phyloP scores from a whole-genome alignment of 192 early-diverging fungal species.

The Thamnidium elegans region DNA sequence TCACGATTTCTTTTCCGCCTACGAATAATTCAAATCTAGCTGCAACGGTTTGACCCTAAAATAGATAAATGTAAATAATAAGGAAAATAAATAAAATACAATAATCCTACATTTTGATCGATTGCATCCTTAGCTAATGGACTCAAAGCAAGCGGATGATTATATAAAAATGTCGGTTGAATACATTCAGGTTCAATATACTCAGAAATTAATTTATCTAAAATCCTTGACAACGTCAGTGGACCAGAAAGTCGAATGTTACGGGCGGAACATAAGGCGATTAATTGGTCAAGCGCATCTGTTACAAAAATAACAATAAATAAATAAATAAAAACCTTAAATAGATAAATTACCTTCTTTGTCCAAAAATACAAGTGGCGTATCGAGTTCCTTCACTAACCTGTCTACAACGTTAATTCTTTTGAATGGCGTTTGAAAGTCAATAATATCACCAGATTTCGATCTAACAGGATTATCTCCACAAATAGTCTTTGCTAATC shows the following conservation, averaged over 20 bases:
- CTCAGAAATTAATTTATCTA: slow-evolving; percentile 70
- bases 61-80: background rate
- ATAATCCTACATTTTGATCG: slow-evolving; percentile 11
- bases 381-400: slow-evolving; percentile 40
- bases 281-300: slow-evolving; percentile 35
- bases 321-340: background rate
- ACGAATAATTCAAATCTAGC: slow-evolving; percentile 84
- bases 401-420: slow-evolving; percentile 54
- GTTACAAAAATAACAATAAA: background rate
- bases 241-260: slow-evolving; percentile 46
- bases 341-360: slow-evolving; percentile 17
- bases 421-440: slow-evolving; percentile 55
- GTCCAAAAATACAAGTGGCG: slow-evolving; percentile 43
- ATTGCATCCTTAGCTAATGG: slow-evolving; percentile 68
- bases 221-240: slow-evolving; percentile 60
- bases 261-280: slow-evolving; percentile 31
- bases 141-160: slow-evolving; percentile 77
- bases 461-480: slow-evolving; percentile 26
- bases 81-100: background rate
- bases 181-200: slow-evolving; percentile 75
- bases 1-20: slow-evolving; percentile 72
- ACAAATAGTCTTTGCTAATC: slow-evolving; percentile 35
- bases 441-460: slow-evolving; percentile 25
- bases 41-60: slow-evolving; percentile 42
- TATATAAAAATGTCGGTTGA: slow-evolving; percentile 78